Percentiles rank a stretch among this genome's conserved stretches.
phyloP scores from a whole-genome alignment of 2,329 filamentous ascomycete species.

The Hypoxylon sp. region DNA sequence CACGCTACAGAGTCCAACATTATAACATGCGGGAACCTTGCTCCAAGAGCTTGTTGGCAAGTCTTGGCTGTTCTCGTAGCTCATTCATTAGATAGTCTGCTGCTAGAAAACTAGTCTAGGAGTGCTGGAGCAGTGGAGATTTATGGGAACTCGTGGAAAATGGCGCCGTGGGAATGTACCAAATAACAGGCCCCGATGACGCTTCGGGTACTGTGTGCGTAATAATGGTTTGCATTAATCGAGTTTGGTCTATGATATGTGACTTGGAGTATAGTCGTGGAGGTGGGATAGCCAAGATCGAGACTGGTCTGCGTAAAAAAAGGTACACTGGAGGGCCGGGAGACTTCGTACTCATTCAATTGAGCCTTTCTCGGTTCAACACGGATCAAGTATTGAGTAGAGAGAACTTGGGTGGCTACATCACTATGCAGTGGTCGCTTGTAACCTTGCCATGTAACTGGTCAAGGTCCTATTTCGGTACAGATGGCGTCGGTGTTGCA shows the following conservation, averaged over 20 bases:
- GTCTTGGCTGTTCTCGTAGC: neutral
- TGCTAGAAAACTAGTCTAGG: neutral
- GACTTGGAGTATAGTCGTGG: neutral
- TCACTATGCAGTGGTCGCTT: neutral
- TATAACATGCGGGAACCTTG: neutral
- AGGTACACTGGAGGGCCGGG: neutral
- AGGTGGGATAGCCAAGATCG: neutral
- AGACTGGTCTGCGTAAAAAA: neutral
- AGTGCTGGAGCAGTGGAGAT: neutral
- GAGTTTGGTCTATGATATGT: neutral
- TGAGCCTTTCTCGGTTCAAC: neutral
- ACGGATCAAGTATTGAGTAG: neutral
- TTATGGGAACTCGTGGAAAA: neutral
- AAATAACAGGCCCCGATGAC: neutral
- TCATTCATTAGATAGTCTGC: neutral
- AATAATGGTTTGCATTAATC: neutral
- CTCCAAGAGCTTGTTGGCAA: neutral
- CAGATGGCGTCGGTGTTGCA: conserved; percentile 50
- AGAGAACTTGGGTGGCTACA: neutral
- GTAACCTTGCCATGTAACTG: neutral
- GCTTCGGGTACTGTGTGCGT: neutral
- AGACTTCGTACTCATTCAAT: neutral
- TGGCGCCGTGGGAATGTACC: neutral
- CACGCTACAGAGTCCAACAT: neutral
- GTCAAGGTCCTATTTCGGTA: conserved; percentile 42